Evolutionary conservation across 306 rosid genomes (phyloP), one percentile per base, ranked within the genome.

Genomic region (Cajanus cajan): DNA sequence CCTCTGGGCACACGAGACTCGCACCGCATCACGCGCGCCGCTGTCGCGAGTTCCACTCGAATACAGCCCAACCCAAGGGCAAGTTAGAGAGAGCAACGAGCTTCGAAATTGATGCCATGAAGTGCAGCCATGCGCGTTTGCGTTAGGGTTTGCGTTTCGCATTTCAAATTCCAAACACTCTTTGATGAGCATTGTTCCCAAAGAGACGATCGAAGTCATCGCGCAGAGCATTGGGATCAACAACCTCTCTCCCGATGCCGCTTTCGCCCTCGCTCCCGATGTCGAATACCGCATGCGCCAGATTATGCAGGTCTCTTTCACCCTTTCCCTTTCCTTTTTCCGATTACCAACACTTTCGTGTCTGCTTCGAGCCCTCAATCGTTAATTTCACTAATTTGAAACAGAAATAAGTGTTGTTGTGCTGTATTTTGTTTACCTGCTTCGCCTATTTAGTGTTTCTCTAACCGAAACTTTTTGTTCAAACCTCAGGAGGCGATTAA

Each of bases 201-300:
- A 92, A 73, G 98, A 95, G 80, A 90, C 94, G 6, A 87, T 92
- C 43, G 94, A 95, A 80, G 92, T 92, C 21, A 83, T 94, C 76
- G 97, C 98, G 1, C 91, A 92, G 88, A 94, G 95, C 86, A 92
- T 94, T 82, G 98, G 97, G 50, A 87, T 91, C 34, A 79, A 82
- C 59, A 91, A 90, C 67, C 82, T 95, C 84, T 84, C 94, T 41
- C 85, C 91, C 2, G 97, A 95, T 54, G 98, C 88, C 0, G 87
- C 96, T 4, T 84, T 86, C 72, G 84, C 90, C 51, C 34, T 95
- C 14, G 92, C 97, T 81, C 97, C 97, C 2, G 98, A 92, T 78
- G 97, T 94, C 19, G 98, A 92, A 82, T 95, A 90, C 81, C 93
- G 95, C 1, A 88, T 95, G 72, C 93, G 95, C 15, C 97, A 91